Base-by-base conservation (phyloP, 495 filamentous ascomycete species). In the Tuber calosporum region DNA sequence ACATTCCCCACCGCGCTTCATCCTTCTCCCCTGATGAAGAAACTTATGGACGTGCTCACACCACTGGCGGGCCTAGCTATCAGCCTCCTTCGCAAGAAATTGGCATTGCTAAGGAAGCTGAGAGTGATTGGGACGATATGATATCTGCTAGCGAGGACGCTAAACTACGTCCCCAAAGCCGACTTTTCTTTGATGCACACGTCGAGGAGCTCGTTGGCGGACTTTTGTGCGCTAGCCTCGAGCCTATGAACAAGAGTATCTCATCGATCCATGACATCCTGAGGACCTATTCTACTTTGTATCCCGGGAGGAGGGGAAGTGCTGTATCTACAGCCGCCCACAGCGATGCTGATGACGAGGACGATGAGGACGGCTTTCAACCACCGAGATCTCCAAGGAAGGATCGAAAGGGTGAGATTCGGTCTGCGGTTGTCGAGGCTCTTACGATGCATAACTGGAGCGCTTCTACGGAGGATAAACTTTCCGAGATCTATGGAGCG, bases 321-420 rank as follows among this genome's bases (percentile, higher is more conserved):
- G 87, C 75, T 90, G 89, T 76, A 81, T 90, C 90, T 68, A 86
- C 85, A 15, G 88, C 90, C 58, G 83, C 88, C 58, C 88, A 88
- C 68, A 97, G 93, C 73, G 95, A 97, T 83, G 95, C 94, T 2
- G 95, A 98, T 76, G 95, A 98, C 75, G 94, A 97, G 80, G 94
- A 87, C 26, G 88, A 88, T 37, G 78, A 84, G 36, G 75, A 82
- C 67, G 82, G 80, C 0, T 83, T 83, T 11, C 82, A 83, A 43
- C 82, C 84, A 58, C 85, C 87, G 41, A 88, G 90, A 40, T 89
- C 87, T 72, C 89, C 89, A 13, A 88, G 87, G 76, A 87, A 89
- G 68, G 92, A 96, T 76, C 89, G 90, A 68, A 93, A 88, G 79
- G 81, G 93, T 72, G 93, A 97, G 75, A 89, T 98, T 76, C 92